These are phyloP conservation scores for Trametes sp. DNA, from an alignment of 1,284 basidiomycete species.

Conservation along the genomic window DNA sequence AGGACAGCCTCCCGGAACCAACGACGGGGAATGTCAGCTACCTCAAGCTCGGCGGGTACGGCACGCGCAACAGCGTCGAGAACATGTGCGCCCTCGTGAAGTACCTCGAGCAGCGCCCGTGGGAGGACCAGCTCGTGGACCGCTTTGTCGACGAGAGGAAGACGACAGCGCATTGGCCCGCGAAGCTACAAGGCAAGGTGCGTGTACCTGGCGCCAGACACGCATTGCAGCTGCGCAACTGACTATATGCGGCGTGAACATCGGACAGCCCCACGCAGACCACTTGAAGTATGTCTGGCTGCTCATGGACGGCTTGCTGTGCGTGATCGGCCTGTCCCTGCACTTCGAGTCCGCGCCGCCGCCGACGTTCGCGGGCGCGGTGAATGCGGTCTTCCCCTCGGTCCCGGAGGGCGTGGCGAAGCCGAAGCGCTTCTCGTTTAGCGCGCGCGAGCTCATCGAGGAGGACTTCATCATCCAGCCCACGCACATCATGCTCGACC, in stretches of 20 bases:
- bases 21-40: conserved; percentile 15
- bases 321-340: conserved; percentile 7
- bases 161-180: conserved; percentile 17
- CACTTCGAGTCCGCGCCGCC: conserved; percentile 9
- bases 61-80: conserved; percentile 20
- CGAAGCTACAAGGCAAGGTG: conserved; percentile 18
- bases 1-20: conserved; percentile 12
- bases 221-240: neutral
- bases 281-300: conserved; percentile 20
- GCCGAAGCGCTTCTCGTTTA: conserved; percentile 19
- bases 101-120: conserved; percentile 11
- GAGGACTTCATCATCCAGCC: conserved; percentile 27
- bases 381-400: conserved; percentile 11
- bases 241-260: neutral
- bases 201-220: neutral
- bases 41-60: conserved; percentile 24
- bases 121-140: conserved; percentile 20
- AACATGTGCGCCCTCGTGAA: conserved; percentile 20
- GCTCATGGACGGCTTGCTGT: conserved; percentile 18
- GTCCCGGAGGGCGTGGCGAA: neutral
- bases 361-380: conserved; percentile 15
- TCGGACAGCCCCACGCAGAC: conserved; percentile 7
- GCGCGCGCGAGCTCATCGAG: conserved; percentile 21
- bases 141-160: conserved; percentile 5
- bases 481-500: conserved; percentile 17